These are phyloP conservation scores for Saccharomycopsis malanga DNA, from an alignment of 805 yeast species.

Conservation along the genomic window DNA sequence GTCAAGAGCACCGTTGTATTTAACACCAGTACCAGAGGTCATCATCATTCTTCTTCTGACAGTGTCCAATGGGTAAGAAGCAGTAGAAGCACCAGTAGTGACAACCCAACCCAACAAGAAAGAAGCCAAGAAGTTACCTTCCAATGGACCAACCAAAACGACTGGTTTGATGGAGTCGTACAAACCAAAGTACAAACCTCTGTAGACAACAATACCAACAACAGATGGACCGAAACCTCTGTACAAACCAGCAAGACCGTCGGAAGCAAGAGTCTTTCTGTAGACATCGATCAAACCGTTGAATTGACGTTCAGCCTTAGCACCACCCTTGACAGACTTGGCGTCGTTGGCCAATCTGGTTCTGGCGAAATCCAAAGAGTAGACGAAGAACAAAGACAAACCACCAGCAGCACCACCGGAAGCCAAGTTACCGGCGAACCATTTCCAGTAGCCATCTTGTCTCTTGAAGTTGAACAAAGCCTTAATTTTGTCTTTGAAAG, in stretches of 20 bases:
- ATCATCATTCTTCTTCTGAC: conserved; percentile 99
- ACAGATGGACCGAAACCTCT: conserved; percentile 99
- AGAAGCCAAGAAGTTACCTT: conserved; percentile 91
- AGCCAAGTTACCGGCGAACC: conserved; percentile 98
- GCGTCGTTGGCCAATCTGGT: conserved; percentile 99
- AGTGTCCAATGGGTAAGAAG: conserved; percentile 98
- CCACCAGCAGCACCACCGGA: conserved; percentile 99
- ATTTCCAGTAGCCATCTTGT: conserved; percentile 84
- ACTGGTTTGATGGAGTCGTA: conserved; percentile 96
- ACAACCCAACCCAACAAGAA: conserved; percentile 97
- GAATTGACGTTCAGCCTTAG: conserved; percentile 89
- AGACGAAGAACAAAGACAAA: conserved; percentile 84
- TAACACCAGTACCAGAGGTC: conserved; percentile 98
- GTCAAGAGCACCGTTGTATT: conserved; percentile 92
- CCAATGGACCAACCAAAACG: conserved; percentile 87
- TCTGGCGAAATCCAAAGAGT: conserved; percentile 97
- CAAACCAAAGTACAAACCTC: conserved; percentile 98
- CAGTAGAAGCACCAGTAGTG: conserved; percentile 97
- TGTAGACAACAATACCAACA: conserved; percentile 95
- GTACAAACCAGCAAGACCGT: conserved; percentile 97
- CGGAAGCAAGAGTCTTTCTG: conserved; percentile 91
- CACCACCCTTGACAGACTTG: conserved; percentile 68
- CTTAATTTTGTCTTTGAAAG: conserved; percentile 97
- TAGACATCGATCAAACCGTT: conserved; percentile 95
- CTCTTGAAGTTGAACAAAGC: conserved; percentile 94